phyloP scores from a whole-genome alignment of 2,329 filamentous ascomycete genomes.

The Escovopsis sp. region DNA sequence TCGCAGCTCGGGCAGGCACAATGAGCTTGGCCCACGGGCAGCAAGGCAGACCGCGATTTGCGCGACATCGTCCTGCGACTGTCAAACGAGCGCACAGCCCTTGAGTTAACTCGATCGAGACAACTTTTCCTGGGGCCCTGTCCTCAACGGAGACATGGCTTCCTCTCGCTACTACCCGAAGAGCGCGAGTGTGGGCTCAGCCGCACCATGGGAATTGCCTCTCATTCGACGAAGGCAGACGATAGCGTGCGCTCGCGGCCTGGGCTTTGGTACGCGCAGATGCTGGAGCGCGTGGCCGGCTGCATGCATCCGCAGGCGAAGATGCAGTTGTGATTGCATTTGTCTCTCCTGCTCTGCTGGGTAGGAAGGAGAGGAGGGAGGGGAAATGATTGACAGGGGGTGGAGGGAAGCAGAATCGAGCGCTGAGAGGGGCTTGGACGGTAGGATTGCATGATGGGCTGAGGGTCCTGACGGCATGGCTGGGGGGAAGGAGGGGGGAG shows the following conservation, averaged over 20 bases:
- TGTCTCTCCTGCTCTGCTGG: too few species aligned
- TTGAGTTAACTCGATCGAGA: not conserved
- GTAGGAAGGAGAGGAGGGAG: too few species aligned
- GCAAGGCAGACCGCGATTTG: slow-evolving; percentile 6
- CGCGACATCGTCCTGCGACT: not conserved
- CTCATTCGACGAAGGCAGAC: not conserved
- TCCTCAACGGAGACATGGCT: not conserved
- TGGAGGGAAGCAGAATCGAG: too few species aligned
- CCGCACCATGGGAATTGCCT: slow-evolving; percentile 5
- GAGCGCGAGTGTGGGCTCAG: slow-evolving; percentile 5
- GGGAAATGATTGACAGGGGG: too few species aligned
- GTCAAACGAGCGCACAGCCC: not conserved
- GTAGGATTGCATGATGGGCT: too few species aligned
- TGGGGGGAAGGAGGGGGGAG: too few species aligned
- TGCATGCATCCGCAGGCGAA: not conserved
- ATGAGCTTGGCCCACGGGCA: slow-evolving; percentile 3
- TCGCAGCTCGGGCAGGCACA: slow-evolving; percentile 2
- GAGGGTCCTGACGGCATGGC: too few species aligned
- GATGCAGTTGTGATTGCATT: too few species aligned
- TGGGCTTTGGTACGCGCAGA: not conserved
- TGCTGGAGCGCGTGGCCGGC: not conserved
- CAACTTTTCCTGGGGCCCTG: not conserved
- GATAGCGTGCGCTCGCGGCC: slow-evolving; percentile 4
- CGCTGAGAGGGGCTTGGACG: too few species aligned
- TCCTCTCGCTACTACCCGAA: not conserved